These are phyloP conservation scores for Erythrobasidium yunnanense DNA, from an alignment of 768 basidiomycete genomes.

Conservation along the genomic window DNA sequence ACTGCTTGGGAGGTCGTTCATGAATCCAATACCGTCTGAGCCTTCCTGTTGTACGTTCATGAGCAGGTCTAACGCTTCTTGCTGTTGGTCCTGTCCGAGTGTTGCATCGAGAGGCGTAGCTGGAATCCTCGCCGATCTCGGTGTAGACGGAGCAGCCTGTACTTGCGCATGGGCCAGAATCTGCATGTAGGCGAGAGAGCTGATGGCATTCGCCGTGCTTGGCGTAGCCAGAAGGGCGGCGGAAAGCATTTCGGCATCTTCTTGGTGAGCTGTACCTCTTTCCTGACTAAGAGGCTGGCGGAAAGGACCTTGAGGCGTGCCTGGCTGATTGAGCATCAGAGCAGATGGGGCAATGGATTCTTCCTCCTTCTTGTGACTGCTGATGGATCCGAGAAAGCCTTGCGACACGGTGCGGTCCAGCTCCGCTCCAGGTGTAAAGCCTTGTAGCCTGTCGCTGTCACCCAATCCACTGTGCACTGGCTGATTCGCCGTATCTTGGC, in stretches of 20 bases:
- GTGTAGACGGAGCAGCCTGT: no score
- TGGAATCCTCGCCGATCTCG: no score
- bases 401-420: no score
- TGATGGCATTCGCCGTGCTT: constrained; percentile 11
- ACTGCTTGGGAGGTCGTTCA: constrained; percentile 24
- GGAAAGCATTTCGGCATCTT: neutral
- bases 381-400: no score
- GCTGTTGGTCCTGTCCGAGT: constrained; percentile 3
- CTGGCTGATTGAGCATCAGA: no score
- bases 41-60: neutral
- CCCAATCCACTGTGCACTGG: neutral
- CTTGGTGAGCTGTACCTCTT: neutral
- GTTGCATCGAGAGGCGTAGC: neutral
- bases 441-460: no score
- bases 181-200: constrained; percentile 18
- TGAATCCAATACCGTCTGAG: neutral
- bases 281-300: neutral
- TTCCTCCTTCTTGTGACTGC: no score
- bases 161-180: neutral
- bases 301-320: neutral
- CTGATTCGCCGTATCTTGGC: neutral
- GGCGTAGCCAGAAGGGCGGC: neutral
- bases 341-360: no score
- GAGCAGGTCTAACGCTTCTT: constrained; percentile 26
- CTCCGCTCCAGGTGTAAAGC: no score